Evolutionary conservation across 202 grass and related monocot genomes (phyloP).

Genomic region (Digitaria exilis): DNA sequence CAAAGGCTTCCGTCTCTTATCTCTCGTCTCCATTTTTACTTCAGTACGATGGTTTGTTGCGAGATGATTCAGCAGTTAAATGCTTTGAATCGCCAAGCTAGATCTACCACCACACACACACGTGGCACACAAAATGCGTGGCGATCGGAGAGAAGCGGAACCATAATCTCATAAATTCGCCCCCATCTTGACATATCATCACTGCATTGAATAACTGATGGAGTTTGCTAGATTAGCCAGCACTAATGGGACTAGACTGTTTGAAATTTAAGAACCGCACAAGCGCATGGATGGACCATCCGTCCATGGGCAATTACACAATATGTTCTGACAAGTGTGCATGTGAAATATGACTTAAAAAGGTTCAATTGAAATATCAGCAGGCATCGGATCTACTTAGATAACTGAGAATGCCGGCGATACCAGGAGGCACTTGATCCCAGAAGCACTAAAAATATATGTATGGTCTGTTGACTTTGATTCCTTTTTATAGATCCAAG

Average conservation of each 20-base stretch:
- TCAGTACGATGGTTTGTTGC: neutral
- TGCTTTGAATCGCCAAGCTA: no score
- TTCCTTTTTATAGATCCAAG: neutral
- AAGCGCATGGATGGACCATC: neutral
- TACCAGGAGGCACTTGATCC: conserved; percentile 33
- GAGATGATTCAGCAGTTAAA: neutral
- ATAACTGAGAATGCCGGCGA: conserved; percentile 5
- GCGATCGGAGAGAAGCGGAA: neutral
- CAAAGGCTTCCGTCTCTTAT: neutral
- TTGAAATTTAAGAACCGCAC: neutral
- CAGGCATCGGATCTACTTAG: conserved; percentile 20
- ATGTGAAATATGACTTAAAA: neutral
- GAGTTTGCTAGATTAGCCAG: neutral
- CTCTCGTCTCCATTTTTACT: neutral
- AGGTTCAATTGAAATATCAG: neutral
- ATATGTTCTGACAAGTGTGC: neutral
- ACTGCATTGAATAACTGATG: neutral
- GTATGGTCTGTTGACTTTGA: conserved; percentile 14
- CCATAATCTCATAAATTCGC: conserved; percentile 5
- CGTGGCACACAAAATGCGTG: neutral
- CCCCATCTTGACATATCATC: neutral
- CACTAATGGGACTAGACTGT: neutral
- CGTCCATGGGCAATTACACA: neutral
- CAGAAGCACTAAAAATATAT: conserved; percentile 31
- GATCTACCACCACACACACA: neutral